Evolutionary conservation across 441 rosid species (phyloP).

Genomic region (Euphorbia corollata): DNA sequence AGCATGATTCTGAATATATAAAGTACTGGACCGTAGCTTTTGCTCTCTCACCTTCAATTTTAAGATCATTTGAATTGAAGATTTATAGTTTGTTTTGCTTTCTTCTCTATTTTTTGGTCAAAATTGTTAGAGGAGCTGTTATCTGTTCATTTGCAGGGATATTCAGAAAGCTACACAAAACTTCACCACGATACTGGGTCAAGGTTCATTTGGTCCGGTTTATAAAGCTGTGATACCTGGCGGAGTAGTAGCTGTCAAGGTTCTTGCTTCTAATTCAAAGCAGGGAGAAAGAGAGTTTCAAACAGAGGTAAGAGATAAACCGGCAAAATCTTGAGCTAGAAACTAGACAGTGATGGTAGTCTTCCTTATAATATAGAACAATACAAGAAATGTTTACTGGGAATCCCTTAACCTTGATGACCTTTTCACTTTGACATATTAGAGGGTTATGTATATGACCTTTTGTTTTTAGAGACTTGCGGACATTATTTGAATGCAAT

Average conservation of each 20-base stretch:
- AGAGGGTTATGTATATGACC: neutral
- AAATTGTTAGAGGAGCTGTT: too few species aligned
- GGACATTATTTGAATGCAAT: neutral
- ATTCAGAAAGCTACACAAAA: constrained; percentile 86
- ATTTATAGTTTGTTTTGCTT: too few species aligned
- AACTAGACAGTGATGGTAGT: neutral
- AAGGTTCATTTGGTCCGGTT: constrained; percentile 94
- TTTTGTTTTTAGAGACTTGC: neutral
- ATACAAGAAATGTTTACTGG: neutral
- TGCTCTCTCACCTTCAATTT: neutral
- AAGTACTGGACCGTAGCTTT: neutral
- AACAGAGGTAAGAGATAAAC: constrained; percentile 56
- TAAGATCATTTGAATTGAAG: neutral
- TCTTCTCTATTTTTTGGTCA: too few species aligned
- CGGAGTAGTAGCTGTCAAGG: constrained; percentile 76
- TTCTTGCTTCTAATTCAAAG: constrained; percentile 80
- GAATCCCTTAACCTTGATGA: constrained; percentile 1
- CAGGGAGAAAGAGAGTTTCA: constrained; percentile 96
- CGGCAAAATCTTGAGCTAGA: neutral
- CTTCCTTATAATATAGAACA: too few species aligned
- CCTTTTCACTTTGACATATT: constrained; percentile 4
- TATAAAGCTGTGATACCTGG: constrained; percentile 64
- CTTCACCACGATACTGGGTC: constrained; percentile 78
- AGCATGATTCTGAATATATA: neutral
- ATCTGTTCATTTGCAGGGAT: constrained; percentile 47